Evolutionary conservation across 495 filamentous ascomycete genomes (phyloP).

Genomic region (Trichoderma asperelloides): DNA sequence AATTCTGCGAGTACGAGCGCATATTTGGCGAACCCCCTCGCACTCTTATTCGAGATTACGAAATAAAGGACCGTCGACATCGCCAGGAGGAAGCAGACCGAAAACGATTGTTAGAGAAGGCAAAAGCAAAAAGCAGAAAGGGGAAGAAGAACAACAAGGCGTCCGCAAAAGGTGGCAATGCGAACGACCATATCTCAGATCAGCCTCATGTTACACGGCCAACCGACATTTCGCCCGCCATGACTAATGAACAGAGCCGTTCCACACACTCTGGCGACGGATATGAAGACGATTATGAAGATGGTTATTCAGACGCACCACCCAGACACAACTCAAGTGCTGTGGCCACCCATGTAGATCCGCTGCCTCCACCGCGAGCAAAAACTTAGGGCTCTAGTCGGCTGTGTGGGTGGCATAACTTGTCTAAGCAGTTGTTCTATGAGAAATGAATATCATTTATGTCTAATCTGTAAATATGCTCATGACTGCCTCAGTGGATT

Average conservation of each 20-base stretch:
- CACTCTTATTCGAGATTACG: constrained; percentile 79
- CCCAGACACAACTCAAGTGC: background rate
- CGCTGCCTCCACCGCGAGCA: background rate
- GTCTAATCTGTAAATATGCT: background rate
- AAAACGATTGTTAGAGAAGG: constrained; percentile 75
- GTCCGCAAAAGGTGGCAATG: constrained; percentile 42
- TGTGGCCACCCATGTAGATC: background rate
- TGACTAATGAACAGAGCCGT: background rate
- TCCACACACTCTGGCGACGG: constrained; percentile 4
- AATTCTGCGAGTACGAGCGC: constrained; percentile 79
- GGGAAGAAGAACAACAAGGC: constrained; percentile 52
- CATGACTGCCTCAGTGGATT: background rate
- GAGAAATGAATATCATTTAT: background rate
- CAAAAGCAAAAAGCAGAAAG: constrained; percentile 83
- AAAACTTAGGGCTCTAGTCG: background rate
- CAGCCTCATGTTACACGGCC: background rate
- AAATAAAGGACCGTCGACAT: constrained; percentile 78
- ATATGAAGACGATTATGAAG: constrained; percentile 7
- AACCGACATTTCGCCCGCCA: background rate
- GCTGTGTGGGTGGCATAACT: background rate
- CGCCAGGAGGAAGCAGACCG: constrained; percentile 72
- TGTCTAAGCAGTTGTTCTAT: background rate
- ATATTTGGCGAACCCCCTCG: constrained; percentile 70
- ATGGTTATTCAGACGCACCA: background rate
- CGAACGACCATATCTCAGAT: constrained; percentile 10